Conservation (phyloP, 1,284 basidiomycete species). For the Somion occarium region DNA sequence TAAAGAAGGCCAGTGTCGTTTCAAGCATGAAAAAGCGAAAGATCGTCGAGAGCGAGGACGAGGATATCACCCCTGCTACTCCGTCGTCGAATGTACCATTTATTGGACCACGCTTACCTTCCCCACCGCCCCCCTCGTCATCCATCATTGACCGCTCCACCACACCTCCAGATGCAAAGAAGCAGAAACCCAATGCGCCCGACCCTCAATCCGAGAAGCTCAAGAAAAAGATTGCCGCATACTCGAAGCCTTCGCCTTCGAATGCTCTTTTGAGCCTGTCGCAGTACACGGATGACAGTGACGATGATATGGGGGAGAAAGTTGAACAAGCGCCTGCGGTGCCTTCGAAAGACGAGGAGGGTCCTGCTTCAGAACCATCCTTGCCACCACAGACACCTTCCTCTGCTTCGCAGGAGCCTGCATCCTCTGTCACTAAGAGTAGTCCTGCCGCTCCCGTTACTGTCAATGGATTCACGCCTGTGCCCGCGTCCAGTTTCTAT, state of each 20-base stretch:
- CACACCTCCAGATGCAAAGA: slow-evolving; percentile 14
- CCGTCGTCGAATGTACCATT: slow-evolving; percentile 42
- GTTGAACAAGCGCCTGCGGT: slow-evolving; percentile 13
- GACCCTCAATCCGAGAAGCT: slow-evolving; percentile 61
- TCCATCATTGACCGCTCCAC: neutral
- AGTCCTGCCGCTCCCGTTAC: slow-evolving; percentile 15
- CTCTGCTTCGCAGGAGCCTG: slow-evolving; percentile 21
- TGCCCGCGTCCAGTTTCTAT: slow-evolving; percentile 46
- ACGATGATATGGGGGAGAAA: slow-evolving; percentile 36
- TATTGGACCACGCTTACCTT: slow-evolving; percentile 63
- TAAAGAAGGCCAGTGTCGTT: slow-evolving; percentile 36
- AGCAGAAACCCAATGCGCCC: slow-evolving; percentile 16
- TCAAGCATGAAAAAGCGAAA: slow-evolving; percentile 64
- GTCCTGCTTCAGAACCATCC: neutral
- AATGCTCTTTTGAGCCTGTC: slow-evolving; percentile 45
- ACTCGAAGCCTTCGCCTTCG: slow-evolving; percentile 25
- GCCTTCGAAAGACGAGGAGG: neutral
- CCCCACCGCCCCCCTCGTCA: slow-evolving; percentile 24
- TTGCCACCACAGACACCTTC: slow-evolving; percentile 7
- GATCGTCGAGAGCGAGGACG: slow-evolving; percentile 37
- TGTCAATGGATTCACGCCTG: slow-evolving; percentile 16
- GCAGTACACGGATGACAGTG: slow-evolving; percentile 51
- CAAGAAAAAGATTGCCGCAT: slow-evolving; percentile 59
- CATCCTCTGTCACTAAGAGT: slow-evolving; percentile 19
- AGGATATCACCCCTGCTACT: slow-evolving; percentile 41